A percentile compares a stretch with the other conserved stretches of the same genome.
Conservation (phyloP, 768 basidiomycete species). For the Scleroderma bovista region DNA sequence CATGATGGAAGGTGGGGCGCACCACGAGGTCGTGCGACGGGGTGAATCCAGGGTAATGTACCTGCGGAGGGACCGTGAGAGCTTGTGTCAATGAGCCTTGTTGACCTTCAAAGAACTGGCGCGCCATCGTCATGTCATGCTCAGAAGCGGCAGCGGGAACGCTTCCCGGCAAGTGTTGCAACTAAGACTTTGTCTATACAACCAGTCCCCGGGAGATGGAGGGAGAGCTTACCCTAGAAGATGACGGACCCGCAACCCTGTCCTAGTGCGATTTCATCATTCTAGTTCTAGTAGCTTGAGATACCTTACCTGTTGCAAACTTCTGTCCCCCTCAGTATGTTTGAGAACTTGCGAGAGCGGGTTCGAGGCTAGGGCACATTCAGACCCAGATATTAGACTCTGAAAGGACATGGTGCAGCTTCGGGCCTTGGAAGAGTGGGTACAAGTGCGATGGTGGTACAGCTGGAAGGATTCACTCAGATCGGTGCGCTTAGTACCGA, state of each 20-base stretch:
- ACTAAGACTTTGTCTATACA: slow-evolving; percentile 33
- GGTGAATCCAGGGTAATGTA: slow-evolving; percentile 28
- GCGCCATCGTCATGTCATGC: slow-evolving; percentile 68
- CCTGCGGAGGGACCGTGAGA: slow-evolving; percentile 29
- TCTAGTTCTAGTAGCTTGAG: background rate
- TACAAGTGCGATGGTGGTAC: background rate
- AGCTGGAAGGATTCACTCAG: too few relatives aligned
- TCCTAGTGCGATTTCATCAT: slow-evolving; percentile 42
- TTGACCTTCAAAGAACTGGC: slow-evolving; percentile 68
- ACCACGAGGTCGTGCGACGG: slow-evolving; percentile 16
- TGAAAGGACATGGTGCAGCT: slow-evolving; percentile 71
- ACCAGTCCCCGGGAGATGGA: background rate
- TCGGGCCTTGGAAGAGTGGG: background rate
- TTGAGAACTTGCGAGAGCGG: slow-evolving; percentile 87
- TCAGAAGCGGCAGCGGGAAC: slow-evolving; percentile 44
- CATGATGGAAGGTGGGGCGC: slow-evolving; percentile 38
- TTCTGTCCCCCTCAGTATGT: slow-evolving; percentile 83
- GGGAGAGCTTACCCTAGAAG: slow-evolving; percentile 48
- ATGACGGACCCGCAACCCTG: slow-evolving; percentile 66
- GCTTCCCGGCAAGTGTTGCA: slow-evolving; percentile 62
- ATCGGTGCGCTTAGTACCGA: too few relatives aligned
- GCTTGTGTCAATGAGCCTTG: slow-evolving; percentile 28
- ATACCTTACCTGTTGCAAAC: slow-evolving; percentile 70
- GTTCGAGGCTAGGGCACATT: slow-evolving; percentile 81
- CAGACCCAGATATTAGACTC: slow-evolving; percentile 80